Evolutionary conservation across 805 yeast species (phyloP).

Genomic region (Suhomyces tanzawaensis): DNA sequence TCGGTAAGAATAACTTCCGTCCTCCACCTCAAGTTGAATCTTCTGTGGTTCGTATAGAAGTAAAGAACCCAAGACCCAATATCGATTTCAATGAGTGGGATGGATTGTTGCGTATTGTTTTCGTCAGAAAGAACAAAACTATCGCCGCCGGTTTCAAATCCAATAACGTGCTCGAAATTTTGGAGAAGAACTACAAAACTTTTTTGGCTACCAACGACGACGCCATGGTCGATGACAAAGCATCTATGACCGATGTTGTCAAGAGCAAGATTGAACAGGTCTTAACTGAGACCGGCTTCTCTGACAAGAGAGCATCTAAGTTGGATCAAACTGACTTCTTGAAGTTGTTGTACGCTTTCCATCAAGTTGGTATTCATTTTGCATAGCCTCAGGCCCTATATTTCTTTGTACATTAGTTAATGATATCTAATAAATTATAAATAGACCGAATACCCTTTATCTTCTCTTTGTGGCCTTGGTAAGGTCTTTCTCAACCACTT

Average conservation of each 20-base stretch:
- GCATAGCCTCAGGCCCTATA: constrained; percentile 50
- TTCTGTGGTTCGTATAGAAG: constrained; percentile 89
- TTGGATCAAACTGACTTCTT: constrained; percentile 94
- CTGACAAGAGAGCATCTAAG: constrained; percentile 88
- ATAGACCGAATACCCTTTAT: no score
- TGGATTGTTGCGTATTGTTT: constrained; percentile 85
- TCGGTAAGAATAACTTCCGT: constrained; percentile 91
- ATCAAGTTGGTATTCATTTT: constrained; percentile 95
- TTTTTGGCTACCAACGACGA: constrained; percentile 56
- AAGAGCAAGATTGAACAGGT: constrained; percentile 72
- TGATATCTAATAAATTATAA: no score
- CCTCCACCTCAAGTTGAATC: constrained; percentile 99
- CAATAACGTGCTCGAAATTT: constrained; percentile 68
- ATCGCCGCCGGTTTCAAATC: constrained; percentile 91
- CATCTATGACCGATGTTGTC: constrained; percentile 48
- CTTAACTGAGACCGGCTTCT: constrained; percentile 71
- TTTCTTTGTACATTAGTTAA: no score
- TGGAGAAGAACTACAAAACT: constrained; percentile 86
- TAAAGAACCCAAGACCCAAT: constrained; percentile 90
- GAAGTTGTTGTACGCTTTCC: constrained; percentile 83
- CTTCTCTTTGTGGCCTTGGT: constrained; percentile 49
- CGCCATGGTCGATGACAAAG: constrained; percentile 38
- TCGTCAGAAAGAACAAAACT: constrained; percentile 91
- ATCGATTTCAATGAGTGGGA: constrained; percentile 97
- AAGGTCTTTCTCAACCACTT: constrained; percentile 72